A percentile compares a stretch with the other conserved stretches of the same genome.
Evolutionary conservation across 78 protist species (phyloP).

Genomic region (Guillardia theta): DNA sequence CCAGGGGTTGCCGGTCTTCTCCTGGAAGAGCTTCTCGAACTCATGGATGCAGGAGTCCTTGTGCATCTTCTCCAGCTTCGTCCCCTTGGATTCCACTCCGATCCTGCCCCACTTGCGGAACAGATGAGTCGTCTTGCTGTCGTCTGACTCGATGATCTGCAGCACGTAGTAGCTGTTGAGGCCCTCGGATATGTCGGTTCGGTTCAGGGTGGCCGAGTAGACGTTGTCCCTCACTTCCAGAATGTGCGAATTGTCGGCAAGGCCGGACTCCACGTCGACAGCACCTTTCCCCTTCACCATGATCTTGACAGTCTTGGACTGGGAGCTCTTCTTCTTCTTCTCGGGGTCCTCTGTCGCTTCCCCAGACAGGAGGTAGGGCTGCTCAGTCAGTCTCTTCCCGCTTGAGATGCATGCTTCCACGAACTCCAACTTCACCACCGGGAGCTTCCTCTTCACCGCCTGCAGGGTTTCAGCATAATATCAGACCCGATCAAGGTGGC

Average conservation of each 20-base stretch:
- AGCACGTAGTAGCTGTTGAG: constrained; percentile 10
- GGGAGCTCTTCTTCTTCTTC: too few relatives aligned
- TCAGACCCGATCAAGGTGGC: too few relatives aligned
- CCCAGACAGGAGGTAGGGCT: not conserved
- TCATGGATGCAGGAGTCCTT: not conserved
- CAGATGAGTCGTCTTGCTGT: not conserved
- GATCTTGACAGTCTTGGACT: constrained; percentile 3
- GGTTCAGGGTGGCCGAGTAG: not conserved
- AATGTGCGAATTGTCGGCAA: constrained; percentile 12
- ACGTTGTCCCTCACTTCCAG: not conserved
- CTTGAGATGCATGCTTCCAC: not conserved
- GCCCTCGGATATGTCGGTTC: not conserved
- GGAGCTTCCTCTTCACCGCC: not conserved
- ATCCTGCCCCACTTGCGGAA: constrained; percentile 27
- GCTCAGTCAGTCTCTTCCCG: not conserved
- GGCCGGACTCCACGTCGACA: constrained; percentile 21
- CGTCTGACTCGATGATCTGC: not conserved
- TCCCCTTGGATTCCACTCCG: not conserved
- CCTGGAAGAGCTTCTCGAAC: not conserved
- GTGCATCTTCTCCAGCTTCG: not conserved
- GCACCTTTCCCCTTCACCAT: constrained; percentile 39
- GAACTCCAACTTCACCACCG: not conserved
- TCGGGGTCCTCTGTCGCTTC: not conserved
- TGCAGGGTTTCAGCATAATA: too few relatives aligned
- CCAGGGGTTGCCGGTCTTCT: constrained; percentile 28